Evolutionary conservation across 768 basidiomycete genomes (phyloP), one percentile per base, ranked within the genome.

Genomic region (Suillus cothurnatus): DNA sequence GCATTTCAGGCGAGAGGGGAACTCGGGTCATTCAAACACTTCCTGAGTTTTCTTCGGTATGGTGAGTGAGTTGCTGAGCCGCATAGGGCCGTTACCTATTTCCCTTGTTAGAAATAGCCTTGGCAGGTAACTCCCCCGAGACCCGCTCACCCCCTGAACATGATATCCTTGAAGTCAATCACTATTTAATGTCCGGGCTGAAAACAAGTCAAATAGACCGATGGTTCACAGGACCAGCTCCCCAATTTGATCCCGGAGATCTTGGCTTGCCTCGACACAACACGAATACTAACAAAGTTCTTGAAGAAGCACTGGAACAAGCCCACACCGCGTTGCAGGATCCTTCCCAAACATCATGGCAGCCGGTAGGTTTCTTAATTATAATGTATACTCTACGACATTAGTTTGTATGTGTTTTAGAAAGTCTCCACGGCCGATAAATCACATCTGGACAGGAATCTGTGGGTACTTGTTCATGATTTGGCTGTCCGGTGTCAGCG

Each of bases 111-210:
- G 84, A 82, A 76, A 85, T 84, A 57, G 75, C 78, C 63, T 82
- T 84, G 64, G 79, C 81, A 64, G 88, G 86, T 71, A 77, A 85
- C 41, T 74, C 81, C 56, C 80, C 78, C 66, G 91, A 92, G 60
- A 75, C 79, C 59, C 82, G 78, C 56, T 69, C 78, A 66, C 76
- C 77, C 62, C 79, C 82, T 59, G 86, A 63, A 86, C 72, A 92
- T 72, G 93, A 94, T 75, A 82, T 89, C 66, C 80, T 93, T 61
- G 90, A 93, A 81, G 92, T 91, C 61, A 91, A 92, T 74, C 85
- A 87, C 68, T 94, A 94, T 74, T 81, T 94, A 71, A 86, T 85
- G 70, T 86, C 85, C 50, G 91, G 92, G 57, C 82, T 94, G 52
- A 80, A 84, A 61, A 79, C 81, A 61, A 93, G 90, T 74, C 78